phyloP scores from a whole-genome alignment of 2,329 filamentous ascomycete genomes.

The Keithomyces neogunnii region DNA sequence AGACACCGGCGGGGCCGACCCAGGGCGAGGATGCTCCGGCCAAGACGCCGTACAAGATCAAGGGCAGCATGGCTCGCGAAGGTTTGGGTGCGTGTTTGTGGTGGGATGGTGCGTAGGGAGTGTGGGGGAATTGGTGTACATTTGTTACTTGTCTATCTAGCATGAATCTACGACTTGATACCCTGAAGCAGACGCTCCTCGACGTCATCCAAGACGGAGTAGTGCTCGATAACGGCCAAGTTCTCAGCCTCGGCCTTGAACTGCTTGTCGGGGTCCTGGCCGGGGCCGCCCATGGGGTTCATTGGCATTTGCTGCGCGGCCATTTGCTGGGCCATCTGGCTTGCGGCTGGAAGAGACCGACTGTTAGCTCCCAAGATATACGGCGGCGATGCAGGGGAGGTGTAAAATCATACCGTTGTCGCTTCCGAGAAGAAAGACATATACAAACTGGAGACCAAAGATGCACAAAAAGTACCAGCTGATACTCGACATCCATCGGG shows the following conservation, averaged over 20 bases:
- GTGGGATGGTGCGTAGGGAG: slow-evolving; percentile 40
- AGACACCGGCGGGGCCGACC: slow-evolving; percentile 61
- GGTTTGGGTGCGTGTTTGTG: slow-evolving; percentile 56
- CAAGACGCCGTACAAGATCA: slow-evolving; percentile 64
- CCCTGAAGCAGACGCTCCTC: slow-evolving; percentile 70
- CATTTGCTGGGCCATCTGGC: slow-evolving; percentile 88
- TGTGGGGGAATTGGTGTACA: slow-evolving; percentile 10
- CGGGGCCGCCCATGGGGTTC: slow-evolving; percentile 69
- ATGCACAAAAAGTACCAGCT: slow-evolving; percentile 99
- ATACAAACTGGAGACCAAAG: slow-evolving; percentile 92
- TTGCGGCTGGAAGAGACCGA: slow-evolving; percentile 55
- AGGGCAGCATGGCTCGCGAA: slow-evolving; percentile 53
- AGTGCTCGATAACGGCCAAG: slow-evolving; percentile 87
- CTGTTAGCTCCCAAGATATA: slow-evolving; percentile 10
- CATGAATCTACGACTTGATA: slow-evolving; percentile 30
- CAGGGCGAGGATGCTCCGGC: slow-evolving; percentile 53
- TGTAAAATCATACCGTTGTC: slow-evolving; percentile 73
- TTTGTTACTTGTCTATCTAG: slow-evolving; percentile 4
- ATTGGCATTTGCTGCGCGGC: slow-evolving; percentile 47
- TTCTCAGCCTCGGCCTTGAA: slow-evolving; percentile 93
- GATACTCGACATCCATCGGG: slow-evolving; percentile 96
- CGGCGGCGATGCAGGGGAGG: neutral
- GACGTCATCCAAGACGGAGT: slow-evolving; percentile 81
- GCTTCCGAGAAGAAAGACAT: slow-evolving; percentile 91
- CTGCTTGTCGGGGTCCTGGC: slow-evolving; percentile 91